phyloP scores from a whole-genome alignment of 345 rosid species.

The Eucalyptus globulus region DNA sequence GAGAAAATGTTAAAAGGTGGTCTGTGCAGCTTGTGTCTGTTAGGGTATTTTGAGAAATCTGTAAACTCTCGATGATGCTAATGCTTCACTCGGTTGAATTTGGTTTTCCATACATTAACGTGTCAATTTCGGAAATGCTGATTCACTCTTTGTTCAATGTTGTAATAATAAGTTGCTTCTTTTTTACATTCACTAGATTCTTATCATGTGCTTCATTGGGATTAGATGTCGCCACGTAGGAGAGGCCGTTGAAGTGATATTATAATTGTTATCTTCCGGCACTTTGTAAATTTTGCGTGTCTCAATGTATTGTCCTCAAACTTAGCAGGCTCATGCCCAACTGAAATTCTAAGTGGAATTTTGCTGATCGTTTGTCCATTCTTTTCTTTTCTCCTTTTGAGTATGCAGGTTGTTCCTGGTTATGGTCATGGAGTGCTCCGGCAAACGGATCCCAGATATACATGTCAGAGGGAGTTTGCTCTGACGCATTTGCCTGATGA shows the following conservation, averaged over 20 bases:
- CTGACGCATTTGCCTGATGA: conserved; percentile 93
- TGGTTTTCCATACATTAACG: not conserved
- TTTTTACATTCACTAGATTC: not conserved
- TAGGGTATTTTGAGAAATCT: not conserved
- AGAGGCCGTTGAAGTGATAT: not conserved
- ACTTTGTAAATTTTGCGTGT: not conserved
- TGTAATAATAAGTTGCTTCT: not conserved
- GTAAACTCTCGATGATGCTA: not conserved
- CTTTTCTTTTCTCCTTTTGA: not conserved
- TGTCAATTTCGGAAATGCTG: not conserved
- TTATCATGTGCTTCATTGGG: not conserved
- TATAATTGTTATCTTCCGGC: not conserved
- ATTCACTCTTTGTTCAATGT: not conserved
- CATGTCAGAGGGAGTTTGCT: conserved; percentile 96
- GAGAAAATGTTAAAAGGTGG: not conserved
- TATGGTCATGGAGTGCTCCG: conserved; percentile 97
- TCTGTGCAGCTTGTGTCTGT: not conserved
- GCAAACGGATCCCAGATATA: conserved; percentile 92
- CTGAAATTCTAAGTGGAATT: not conserved
- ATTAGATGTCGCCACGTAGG: not conserved
- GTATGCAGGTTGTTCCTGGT: conserved; percentile 89
- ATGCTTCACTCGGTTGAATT: not conserved
- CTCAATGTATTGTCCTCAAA: not conserved
- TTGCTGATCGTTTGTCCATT: not conserved
- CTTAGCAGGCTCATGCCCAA: not conserved